phyloP scores from a whole-genome alignment of 2,329 filamentous ascomycete genomes.

The Esteya vermicola region DNA sequence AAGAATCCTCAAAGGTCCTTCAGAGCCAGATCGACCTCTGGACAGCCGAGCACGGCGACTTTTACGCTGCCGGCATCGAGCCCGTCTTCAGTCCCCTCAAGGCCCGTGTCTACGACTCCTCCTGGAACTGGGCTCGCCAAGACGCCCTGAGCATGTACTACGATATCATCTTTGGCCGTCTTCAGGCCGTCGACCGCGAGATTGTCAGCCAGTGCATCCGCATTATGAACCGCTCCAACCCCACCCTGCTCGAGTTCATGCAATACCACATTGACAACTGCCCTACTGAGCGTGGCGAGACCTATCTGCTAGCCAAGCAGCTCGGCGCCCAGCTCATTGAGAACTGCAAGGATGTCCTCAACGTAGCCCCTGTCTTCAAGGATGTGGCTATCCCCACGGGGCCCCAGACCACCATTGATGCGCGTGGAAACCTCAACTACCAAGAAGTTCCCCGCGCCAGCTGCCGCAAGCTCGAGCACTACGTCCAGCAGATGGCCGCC shows the following conservation, averaged over 20 bases:
- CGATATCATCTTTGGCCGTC: constrained; percentile 93
- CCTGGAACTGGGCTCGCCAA: constrained; percentile 98
- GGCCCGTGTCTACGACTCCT: constrained; percentile 91
- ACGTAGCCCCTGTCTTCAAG: constrained; percentile 80
- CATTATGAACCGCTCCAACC: constrained; percentile 98
- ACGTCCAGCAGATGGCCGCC: constrained; percentile 96
- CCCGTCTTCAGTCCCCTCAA: constrained; percentile 89
- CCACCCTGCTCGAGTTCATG: constrained; percentile 94
- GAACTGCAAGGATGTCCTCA: constrained; percentile 89
- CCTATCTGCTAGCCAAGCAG: constrained; percentile 93
- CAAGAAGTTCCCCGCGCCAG: constrained; percentile 75
- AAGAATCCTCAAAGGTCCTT: constrained; percentile 74
- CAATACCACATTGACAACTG: constrained; percentile 99
- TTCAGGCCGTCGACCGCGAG: constrained; percentile 87
- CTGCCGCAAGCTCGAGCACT: constrained; percentile 94
- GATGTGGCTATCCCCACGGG: constrained; percentile 87
- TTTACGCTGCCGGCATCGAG: constrained; percentile 89
- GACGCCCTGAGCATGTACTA: constrained; percentile 98
- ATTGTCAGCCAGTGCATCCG: constrained; percentile 98
- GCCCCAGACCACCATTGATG: constrained; percentile 83
- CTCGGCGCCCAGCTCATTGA: constrained; percentile 87
- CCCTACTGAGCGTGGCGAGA: constrained; percentile 90
- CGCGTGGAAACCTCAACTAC: constrained; percentile 84
- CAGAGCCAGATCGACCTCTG: constrained; percentile 91
- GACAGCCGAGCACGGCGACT: constrained; percentile 89